Evolutionary conservation across 805 yeast species (phyloP), one percentile per base, ranked within the genome.

Genomic region (Cyberlindnera euphorbiiphila): DNA sequence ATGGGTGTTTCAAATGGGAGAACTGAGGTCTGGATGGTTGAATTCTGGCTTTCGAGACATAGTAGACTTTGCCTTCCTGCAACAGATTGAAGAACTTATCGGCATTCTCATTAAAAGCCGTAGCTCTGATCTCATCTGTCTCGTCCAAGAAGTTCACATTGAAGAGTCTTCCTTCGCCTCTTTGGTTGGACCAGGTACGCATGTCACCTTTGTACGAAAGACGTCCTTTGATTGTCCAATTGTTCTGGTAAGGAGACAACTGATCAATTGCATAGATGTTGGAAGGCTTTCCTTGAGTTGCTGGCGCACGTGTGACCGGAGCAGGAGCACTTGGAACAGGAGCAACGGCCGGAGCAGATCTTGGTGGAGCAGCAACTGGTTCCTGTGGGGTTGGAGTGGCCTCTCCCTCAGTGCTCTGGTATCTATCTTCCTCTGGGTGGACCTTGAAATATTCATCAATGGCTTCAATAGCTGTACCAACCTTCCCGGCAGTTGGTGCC

Each of bases 91-190:
- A 81, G 56, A 76, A 83, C 56, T 76, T 78, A 42, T 85, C 95
- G 10, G 91, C 96, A 51, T 75, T 73, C 25, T 86, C 91, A 59
- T 85, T 85, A 63, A 93, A 93, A 2, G 93, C 96, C 3, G 98
- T 88, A 9, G 96, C 97, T 54, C 93, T 75, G 51, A 93, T 93
- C 66, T 93, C 98, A 53, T 93, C 96, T 6, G 96, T 84, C 59
- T 93, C 95, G 59, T 93, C 98, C 40, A 91, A 65, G 41, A 93
- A 78, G 50, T 87, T 86, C 21, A 87, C 85, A 51, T 82, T 84
- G 68, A 93, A 88, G 42, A 93, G 71, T 60, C 85, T 85, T 38
- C 98, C 98, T 46, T 81, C 86, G 41, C 96, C 96, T 52, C 80
- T 74, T 45, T 76, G 81, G 52, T 85, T 87, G 36, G 85, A 76